A percentile compares a stretch with the other conserved stretches of the same genome.
These are phyloP conservation scores for Claviceps sp. DNA, from an alignment of 2,329 filamentous ascomycete genomes.

Conservation along the genomic window DNA sequence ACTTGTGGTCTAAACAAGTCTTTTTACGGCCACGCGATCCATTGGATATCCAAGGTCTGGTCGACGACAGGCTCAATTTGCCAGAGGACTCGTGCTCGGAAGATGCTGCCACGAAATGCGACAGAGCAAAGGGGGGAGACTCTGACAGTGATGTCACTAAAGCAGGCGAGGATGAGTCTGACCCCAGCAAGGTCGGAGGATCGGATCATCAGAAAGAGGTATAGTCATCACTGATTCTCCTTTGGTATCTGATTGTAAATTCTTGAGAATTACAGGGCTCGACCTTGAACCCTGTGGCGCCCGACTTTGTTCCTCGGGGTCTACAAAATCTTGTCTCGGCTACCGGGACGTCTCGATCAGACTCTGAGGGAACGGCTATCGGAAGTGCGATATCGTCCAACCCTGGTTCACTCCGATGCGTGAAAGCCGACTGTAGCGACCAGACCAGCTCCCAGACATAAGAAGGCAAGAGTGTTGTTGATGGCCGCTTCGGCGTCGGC, in stretches of 20 bases:
- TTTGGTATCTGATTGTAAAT: constrained; percentile 24
- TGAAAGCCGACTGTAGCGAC: neutral
- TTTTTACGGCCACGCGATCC: constrained; percentile 36
- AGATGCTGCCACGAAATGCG: constrained; percentile 20
- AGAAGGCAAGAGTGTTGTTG: neutral
- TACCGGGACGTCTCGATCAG: neutral
- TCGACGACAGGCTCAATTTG: constrained; percentile 12
- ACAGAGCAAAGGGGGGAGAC: constrained; percentile 12
- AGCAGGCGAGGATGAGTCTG: constrained; percentile 9
- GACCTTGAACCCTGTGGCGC: constrained; percentile 41
- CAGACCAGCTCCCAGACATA: too few relatives aligned
- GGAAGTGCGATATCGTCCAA: neutral
- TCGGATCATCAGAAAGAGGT: constrained; percentile 35
- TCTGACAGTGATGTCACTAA: constrained; percentile 13
- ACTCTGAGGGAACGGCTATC: neutral
- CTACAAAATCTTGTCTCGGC: neutral
- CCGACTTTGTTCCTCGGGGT: constrained; percentile 36
- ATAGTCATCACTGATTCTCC: constrained; percentile 9
- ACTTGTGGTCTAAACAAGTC: constrained; percentile 52
- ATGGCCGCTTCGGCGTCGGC: neutral
- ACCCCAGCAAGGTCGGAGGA: constrained; percentile 19
- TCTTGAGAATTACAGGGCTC: constrained; percentile 29
- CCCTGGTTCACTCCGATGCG: neutral
- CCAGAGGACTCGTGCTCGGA: constrained; percentile 25
- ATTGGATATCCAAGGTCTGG: constrained; percentile 1